These are phyloP conservation scores for Brettanomyces naardenensis DNA, from an alignment of 805 yeast species.

Conservation along the genomic window DNA sequence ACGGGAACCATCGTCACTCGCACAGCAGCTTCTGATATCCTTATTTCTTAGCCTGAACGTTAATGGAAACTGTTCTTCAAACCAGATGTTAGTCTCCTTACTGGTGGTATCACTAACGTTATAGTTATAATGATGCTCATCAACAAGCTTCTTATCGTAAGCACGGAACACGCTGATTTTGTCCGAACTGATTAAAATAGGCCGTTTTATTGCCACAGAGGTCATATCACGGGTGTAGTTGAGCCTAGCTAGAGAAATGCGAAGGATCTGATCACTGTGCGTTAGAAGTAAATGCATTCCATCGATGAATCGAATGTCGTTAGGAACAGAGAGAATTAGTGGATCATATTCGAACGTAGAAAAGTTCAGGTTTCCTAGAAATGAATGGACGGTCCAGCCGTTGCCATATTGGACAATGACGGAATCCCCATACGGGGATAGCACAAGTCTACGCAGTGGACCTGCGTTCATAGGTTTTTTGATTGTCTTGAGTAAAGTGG, in stretches of 20 bases:
- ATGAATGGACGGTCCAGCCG: constrained; percentile 44
- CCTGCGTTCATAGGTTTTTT: constrained; percentile 29
- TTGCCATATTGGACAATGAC: constrained; percentile 20
- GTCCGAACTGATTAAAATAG: constrained; percentile 33
- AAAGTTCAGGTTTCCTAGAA: constrained; percentile 37
- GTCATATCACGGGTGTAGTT: constrained; percentile 19
- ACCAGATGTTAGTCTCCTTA: constrained; percentile 38
- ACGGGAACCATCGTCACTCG: constrained; percentile 39
- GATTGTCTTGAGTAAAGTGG: constrained; percentile 23
- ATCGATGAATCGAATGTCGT: constrained; percentile 14
- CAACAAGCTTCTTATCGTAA: constrained; percentile 33
- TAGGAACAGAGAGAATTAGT: constrained; percentile 13
- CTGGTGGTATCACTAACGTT: constrained; percentile 14
- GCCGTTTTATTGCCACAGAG: constrained; percentile 26
- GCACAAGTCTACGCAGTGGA: constrained; percentile 21
- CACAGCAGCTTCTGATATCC: constrained; percentile 33
- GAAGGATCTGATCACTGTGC: constrained; percentile 23
- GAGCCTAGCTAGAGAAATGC: constrained; percentile 15
- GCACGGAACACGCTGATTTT: constrained; percentile 38
- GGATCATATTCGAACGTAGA: constrained; percentile 31
- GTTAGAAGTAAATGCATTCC: constrained; percentile 29
- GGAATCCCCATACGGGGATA: constrained; percentile 23
- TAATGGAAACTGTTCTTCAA: constrained; percentile 36
- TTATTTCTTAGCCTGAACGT: constrained; percentile 35
- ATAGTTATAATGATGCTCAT: constrained; percentile 26